phyloP scores from a whole-genome alignment of 2,329 filamentous ascomycete genomes.

The Pseudogymnoascus sp. region DNA sequence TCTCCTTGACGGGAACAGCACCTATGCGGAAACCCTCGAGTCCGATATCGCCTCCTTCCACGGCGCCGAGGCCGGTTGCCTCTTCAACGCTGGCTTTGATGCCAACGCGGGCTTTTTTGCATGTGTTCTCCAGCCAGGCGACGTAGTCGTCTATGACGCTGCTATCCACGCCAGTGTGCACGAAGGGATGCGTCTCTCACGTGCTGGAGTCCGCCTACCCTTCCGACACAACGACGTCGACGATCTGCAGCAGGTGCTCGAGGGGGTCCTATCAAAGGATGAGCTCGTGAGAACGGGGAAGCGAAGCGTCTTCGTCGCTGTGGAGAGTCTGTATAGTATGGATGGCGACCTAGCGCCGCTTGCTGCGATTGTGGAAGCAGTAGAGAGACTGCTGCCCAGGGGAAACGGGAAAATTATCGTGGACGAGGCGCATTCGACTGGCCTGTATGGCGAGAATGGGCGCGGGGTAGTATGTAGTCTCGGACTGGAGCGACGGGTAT shows the following conservation, averaged over 20 bases:
- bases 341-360: constrained; percentile 67
- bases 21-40: constrained; percentile 39
- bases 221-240: constrained; percentile 52
- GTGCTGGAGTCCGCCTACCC: constrained; percentile 38
- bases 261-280: constrained; percentile 3
- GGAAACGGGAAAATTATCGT: constrained; percentile 56
- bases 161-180: constrained; percentile 71
- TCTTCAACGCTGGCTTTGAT: constrained; percentile 56
- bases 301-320: constrained; percentile 55
- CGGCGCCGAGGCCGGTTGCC: constrained; percentile 35
- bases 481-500: constrained; percentile 47
- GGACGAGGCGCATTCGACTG: constrained; percentile 62
- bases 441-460: constrained; percentile 48
- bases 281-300: constrained; percentile 18
- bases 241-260: constrained; percentile 25
- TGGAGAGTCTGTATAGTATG: constrained; percentile 75
- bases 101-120: constrained; percentile 58
- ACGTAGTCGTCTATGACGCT: constrained; percentile 64
- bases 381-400: constrained; percentile 46
- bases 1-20: constrained; percentile 44
- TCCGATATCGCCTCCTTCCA: constrained; percentile 40
- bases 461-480: constrained; percentile 50
- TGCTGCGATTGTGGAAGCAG: constrained; percentile 46
- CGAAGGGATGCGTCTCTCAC: constrained; percentile 63
- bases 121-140: constrained; percentile 50